phyloP scores from a whole-genome alignment of 164 flowering plant genomes.

The Vitis amurensis region DNA sequence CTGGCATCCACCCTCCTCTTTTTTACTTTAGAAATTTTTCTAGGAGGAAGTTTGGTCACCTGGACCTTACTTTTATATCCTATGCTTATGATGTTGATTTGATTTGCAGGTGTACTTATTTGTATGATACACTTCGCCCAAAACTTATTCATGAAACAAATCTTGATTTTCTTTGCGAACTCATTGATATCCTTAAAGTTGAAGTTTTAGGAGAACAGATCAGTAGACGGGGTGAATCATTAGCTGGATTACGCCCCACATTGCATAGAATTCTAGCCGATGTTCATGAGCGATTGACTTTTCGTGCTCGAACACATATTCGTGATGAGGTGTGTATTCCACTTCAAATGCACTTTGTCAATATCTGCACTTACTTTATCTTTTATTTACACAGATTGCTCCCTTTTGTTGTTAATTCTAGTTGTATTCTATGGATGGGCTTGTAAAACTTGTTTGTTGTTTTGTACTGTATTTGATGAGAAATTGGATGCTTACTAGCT shows the following conservation, averaged over 20 bases:
- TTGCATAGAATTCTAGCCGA: constrained; percentile 88
- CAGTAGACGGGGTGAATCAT: constrained; percentile 69
- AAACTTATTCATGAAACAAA: constrained; percentile 92
- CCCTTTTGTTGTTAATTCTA: no score
- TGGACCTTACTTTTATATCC: not conserved
- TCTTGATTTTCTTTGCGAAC: constrained; percentile 91
- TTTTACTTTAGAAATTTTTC: not conserved
- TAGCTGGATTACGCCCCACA: constrained; percentile 85
- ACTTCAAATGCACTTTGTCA: not conserved
- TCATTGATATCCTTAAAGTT: constrained; percentile 91
- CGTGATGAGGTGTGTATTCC: constrained; percentile 76
- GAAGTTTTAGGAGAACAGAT: constrained; percentile 92
- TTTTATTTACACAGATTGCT: not conserved
- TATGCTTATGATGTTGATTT: not conserved
- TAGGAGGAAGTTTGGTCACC: not conserved
- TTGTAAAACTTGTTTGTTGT: no score
- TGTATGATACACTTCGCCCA: constrained; percentile 93
- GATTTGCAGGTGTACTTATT: constrained; percentile 75
- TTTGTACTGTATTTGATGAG: no score
- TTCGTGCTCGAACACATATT: constrained; percentile 92
- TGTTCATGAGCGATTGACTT: constrained; percentile 91
- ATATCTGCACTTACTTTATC: not conserved
- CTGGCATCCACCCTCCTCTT: not conserved
- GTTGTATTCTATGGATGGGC: no score
- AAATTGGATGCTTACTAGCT: no score